Evolutionary conservation across 2,329 filamentous ascomycete species (phyloP).

Genomic region (Cercospora sojina): DNA sequence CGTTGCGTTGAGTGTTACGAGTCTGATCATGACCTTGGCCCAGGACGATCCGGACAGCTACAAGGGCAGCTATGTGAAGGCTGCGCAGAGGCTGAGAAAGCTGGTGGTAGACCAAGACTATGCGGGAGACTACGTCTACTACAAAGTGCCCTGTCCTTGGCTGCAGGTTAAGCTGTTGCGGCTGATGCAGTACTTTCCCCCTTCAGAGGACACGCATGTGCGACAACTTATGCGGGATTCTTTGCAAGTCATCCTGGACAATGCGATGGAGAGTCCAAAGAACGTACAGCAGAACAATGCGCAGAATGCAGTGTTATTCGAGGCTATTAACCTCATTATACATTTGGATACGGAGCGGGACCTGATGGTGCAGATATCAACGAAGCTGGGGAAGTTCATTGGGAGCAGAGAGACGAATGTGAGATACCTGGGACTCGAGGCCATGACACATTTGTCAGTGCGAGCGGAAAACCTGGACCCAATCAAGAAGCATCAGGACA

Average conservation of each 20-base stretch:
- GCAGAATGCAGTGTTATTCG: slow-evolving; percentile 95
- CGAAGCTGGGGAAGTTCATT: slow-evolving; percentile 89
- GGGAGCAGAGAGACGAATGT: slow-evolving; percentile 97
- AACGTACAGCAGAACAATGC: slow-evolving; percentile 99
- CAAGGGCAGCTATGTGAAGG: slow-evolving; percentile 91
- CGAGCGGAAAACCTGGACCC: slow-evolving; percentile 91
- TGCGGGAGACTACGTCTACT: slow-evolving; percentile 90
- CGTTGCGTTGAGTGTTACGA: slow-evolving; percentile 92
- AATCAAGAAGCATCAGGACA: slow-evolving; percentile 96
- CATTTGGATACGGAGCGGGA: slow-evolving; percentile 93
- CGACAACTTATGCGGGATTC: slow-evolving; percentile 90
- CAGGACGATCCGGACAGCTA: slow-evolving; percentile 95
- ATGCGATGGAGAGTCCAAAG: slow-evolving; percentile 90
- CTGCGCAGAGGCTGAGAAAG: slow-evolving; percentile 82
- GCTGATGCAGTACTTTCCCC: slow-evolving; percentile 91
- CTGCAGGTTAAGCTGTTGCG: slow-evolving; percentile 92
- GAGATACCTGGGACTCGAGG: slow-evolving; percentile 89
- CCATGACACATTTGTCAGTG: slow-evolving; percentile 96
- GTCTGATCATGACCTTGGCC: slow-evolving; percentile 87
- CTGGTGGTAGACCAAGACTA: slow-evolving; percentile 90
- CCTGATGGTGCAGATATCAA: slow-evolving; percentile 93
- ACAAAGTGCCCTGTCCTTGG: slow-evolving; percentile 99
- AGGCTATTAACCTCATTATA: slow-evolving; percentile 97
- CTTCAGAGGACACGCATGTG: slow-evolving; percentile 90
- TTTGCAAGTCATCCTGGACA: slow-evolving; percentile 83